Conservation (phyloP, 2,329 filamentous ascomycete species). For the Ophiocordyceps camponoti-leonardi region DNA sequence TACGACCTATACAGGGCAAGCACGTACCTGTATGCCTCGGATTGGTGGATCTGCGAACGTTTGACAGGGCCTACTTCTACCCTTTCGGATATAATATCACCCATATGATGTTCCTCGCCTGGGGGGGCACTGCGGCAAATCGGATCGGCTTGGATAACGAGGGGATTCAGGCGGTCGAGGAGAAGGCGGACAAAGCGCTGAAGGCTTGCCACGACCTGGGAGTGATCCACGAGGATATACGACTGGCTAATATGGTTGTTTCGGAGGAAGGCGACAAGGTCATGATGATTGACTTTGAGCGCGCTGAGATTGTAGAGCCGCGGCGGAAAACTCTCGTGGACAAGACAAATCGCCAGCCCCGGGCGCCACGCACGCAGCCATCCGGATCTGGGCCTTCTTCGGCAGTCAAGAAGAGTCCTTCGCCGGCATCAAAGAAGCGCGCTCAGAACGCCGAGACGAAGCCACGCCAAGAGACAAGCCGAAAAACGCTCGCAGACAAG, state of each 20-base stretch:
- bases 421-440: too few species aligned
- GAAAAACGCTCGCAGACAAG: too few species aligned
- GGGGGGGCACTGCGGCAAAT: not conserved
- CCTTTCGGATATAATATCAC: conserved; percentile 13
- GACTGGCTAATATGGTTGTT: conserved; percentile 10
- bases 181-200: conserved; percentile 4
- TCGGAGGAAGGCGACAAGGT: too few species aligned
- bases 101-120: conserved; percentile 8
- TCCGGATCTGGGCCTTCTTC: too few species aligned
- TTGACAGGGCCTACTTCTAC: conserved; percentile 16
- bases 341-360: too few species aligned
- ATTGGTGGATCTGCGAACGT: conserved; percentile 15
- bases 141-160: not conserved
- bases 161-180: not conserved
- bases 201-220: conserved; percentile 8
- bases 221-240: conserved; percentile 11
- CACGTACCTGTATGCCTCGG: conserved; percentile 21
- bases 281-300: too few species aligned
- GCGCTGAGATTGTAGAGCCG: too few species aligned
- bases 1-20: conserved; percentile 15
- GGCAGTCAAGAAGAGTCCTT: too few species aligned
- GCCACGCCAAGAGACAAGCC: too few species aligned
- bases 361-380: too few species aligned
- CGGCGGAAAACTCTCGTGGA: too few species aligned
- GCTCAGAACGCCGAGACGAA: too few species aligned